phyloP scores from a whole-genome alignment of 257 asterid species.

The Solanum chaucha region DNA sequence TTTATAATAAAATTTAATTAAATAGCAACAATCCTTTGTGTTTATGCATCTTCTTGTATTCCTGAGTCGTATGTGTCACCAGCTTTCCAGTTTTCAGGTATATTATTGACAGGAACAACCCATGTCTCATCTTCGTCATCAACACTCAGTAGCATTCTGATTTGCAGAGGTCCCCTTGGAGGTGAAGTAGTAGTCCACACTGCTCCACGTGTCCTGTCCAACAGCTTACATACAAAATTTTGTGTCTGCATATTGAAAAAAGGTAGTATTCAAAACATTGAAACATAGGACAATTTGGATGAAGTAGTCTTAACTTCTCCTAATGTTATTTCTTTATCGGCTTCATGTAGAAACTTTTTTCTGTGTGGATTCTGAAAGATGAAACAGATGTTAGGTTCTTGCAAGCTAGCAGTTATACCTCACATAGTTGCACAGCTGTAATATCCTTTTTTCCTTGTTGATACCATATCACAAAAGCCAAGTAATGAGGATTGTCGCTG shows the following conservation, averaged over 20 bases:
- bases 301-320: background rate
- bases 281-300: background rate
- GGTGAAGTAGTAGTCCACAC: slow-evolving; percentile 67
- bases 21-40: background rate
- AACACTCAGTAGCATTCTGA: slow-evolving; percentile 66
- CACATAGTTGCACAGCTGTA: slow-evolving; percentile 75
- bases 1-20: background rate
- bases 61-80: slow-evolving; percentile 75
- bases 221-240: slow-evolving; percentile 46
- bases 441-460: slow-evolving; percentile 72
- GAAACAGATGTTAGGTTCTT: background rate
- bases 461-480: slow-evolving; percentile 69
- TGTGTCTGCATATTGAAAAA: slow-evolving; percentile 37
- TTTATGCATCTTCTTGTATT: slow-evolving; percentile 46
- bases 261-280: background rate
- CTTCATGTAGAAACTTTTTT: background rate
- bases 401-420: slow-evolving; percentile 30
- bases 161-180: slow-evolving; percentile 57
- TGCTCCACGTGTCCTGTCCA: slow-evolving; percentile 62
- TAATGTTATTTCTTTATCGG: background rate
- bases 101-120: slow-evolving; percentile 50
- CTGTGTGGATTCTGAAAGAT: background rate
- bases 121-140: slow-evolving; percentile 58
- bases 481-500: slow-evolving; percentile 67
- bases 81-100: slow-evolving; percentile 68